Percentiles rank a stretch among this genome's conserved stretches.
Evolutionary conservation across 2,329 filamentous ascomycete genomes (phyloP).

Genomic region (Biscogniauxia marginata): DNA sequence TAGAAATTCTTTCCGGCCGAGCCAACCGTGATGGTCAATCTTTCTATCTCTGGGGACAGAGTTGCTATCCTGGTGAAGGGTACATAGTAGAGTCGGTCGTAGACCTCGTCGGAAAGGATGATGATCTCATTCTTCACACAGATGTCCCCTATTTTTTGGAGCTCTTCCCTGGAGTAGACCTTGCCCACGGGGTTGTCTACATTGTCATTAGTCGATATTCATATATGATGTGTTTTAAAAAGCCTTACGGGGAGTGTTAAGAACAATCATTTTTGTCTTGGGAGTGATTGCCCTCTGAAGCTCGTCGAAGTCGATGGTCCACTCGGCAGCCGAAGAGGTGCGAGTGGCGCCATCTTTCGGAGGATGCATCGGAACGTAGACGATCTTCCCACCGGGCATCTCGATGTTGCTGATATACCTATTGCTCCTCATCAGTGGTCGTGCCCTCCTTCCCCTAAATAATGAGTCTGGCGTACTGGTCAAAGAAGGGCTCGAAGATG

Average conservation of each 20-base stretch:
- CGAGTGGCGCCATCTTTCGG: constrained; percentile 74
- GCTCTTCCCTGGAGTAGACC: constrained; percentile 81
- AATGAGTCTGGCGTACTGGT: constrained; percentile 63
- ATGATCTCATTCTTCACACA: constrained; percentile 93
- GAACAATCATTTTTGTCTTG: constrained; percentile 93
- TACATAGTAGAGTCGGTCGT: constrained; percentile 92
- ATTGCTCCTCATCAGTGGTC: not conserved
- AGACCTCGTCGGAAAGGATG: constrained; percentile 89
- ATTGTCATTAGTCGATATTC: constrained; percentile 11
- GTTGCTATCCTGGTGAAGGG: constrained; percentile 93
- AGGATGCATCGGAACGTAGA: constrained; percentile 93
- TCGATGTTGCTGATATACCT: constrained; percentile 96
- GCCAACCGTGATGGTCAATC: constrained; percentile 87
- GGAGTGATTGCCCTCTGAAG: constrained; percentile 79
- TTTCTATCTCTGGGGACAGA: constrained; percentile 83
- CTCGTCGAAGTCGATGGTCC: constrained; percentile 81
- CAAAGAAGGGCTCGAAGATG: constrained; percentile 97
- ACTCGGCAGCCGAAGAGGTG: constrained; percentile 83
- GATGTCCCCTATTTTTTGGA: constrained; percentile 80
- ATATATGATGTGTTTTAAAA: not conserved
- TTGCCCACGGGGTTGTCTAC: constrained; percentile 93
- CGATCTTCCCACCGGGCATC: constrained; percentile 93
- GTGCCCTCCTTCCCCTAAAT: not conserved
- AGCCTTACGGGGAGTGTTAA: constrained; percentile 69
- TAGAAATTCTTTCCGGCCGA: constrained; percentile 99